Base-by-base conservation (phyloP, 805 yeast species). In the Maudiozyma turicensis region DNA sequence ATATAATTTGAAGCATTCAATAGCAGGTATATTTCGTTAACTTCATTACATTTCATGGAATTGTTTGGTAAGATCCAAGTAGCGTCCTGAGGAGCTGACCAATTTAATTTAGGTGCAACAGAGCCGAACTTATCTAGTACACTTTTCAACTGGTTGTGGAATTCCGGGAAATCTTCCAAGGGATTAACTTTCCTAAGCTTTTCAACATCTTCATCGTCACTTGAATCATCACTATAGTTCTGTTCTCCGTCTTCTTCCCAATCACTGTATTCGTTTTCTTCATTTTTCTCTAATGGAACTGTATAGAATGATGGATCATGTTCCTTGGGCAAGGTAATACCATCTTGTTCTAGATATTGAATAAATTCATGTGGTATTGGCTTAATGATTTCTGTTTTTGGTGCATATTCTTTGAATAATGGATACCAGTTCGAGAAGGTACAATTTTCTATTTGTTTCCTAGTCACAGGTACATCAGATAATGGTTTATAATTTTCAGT, bases 61-160 rank as follows among this genome's bases (percentile, higher is more conserved):
- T 87, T 86, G 33, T 84, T 80, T 2, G 93, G 75, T 58, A 85
- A 68, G 20, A 93, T 91, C 99, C 98, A 93, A 0, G 82, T 77
- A 1, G 98, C 86, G 67, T 93, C 99, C 60, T 82, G 83, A 1
- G 99, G 99, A 1, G 96, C 85, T 0, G 97, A 88, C 99, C 99
- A 93, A 70, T 93, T 93, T 56, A 91, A 70, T 60, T 93, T 93
- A 1, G 98, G 98, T 1, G 87, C 75, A 2, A 89, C 87, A 1
- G 78, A 68, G 0, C 84, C 84, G 44, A 75, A 69, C 41, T 72
- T 70, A 3, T 54, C 51, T 11, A 93, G 76, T 0, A 72, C 60
- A 0, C 56, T 50, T 35, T 68, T 68, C 14, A 91, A 71, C 41
- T 71, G 57, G 0, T 68, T 56, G 59, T 90, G 95, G 20, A 89